Evolutionary conservation across 371 early-diverging fungal species (phyloP).

Genomic region (Circinella umbellata): DNA sequence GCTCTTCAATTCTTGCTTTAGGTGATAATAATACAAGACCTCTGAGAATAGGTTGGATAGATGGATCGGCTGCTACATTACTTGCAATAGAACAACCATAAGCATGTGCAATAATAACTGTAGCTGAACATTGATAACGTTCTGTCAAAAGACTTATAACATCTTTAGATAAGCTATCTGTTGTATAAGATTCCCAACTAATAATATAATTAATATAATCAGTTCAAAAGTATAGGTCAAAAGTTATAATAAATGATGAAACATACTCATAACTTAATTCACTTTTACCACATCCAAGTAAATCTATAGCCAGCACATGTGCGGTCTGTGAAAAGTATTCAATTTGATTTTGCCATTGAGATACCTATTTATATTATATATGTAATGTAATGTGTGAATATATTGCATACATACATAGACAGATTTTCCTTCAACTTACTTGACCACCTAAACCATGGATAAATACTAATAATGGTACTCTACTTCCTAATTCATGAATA

Average conservation of each 20-base stretch:
- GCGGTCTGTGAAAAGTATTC: slow-evolving; percentile 71
- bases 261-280: slow-evolving; percentile 36
- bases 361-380: no score
- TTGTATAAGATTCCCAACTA: slow-evolving; percentile 56
- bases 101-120: slow-evolving; percentile 70
- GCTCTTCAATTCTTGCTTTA: slow-evolving; percentile 56
- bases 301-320: slow-evolving; percentile 71
- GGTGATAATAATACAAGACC: slow-evolving; percentile 68
- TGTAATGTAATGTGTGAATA: no score
- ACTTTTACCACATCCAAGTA: slow-evolving; percentile 72
- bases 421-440: no score
- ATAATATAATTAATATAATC: not conserved
- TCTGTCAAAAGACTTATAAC: slow-evolving; percentile 55
- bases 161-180: slow-evolving; percentile 60
- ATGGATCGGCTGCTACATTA: slow-evolving; percentile 48
- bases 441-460: slow-evolving; percentile 79
- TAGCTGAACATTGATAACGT: slow-evolving; percentile 62
- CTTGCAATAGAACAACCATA: slow-evolving; percentile 73
- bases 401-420: no score
- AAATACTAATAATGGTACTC: slow-evolving; percentile 70
- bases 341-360: slow-evolving; percentile 72
- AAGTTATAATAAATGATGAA: no score
- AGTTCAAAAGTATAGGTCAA: no score
- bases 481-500: slow-evolving; percentile 68
- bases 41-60: slow-evolving; percentile 42